Conservation (phyloP, 306 rosid genomes). For the Fragaria vesca region DNA sequence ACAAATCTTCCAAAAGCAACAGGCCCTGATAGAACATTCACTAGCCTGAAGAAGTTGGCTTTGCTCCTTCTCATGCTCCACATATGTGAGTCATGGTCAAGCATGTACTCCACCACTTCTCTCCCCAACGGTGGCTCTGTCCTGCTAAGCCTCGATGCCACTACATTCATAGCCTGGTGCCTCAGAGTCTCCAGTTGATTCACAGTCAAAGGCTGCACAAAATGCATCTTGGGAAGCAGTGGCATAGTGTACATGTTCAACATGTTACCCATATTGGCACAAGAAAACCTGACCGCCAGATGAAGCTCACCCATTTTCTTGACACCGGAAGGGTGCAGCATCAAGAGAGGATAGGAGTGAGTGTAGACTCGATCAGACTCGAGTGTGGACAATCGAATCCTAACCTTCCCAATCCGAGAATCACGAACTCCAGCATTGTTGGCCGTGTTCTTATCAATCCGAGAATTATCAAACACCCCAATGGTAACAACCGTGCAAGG, state of each 20-base stretch:
- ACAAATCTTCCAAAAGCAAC: conserved; percentile 39
- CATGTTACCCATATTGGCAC: conserved; percentile 55
- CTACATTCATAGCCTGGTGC: conserved; percentile 54
- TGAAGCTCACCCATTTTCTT: conserved; percentile 72
- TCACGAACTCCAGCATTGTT: conserved; percentile 32
- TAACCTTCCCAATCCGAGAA: conserved; percentile 53
- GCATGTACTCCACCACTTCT: conserved; percentile 65
- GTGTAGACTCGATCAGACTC: conserved; percentile 56
- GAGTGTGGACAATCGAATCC: conserved; percentile 55
- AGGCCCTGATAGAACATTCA: conserved; percentile 48
- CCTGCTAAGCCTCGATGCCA: conserved; percentile 44
- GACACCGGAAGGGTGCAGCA: conserved; percentile 54
- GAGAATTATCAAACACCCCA: conserved; percentile 58
- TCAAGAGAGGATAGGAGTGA: conserved; percentile 56
- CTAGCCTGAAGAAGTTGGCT: conserved; percentile 51
- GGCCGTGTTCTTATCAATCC: conserved; percentile 36
- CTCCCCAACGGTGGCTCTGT: conserved; percentile 52
- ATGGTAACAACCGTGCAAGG: conserved; percentile 58
- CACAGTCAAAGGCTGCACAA: conserved; percentile 50
- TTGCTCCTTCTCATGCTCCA: conserved; percentile 68
- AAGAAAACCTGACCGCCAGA: conserved; percentile 51
- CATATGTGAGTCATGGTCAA: conserved; percentile 53
- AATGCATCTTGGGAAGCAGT: conserved; percentile 60
- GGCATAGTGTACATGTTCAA: conserved; percentile 51
- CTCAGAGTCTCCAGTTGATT: conserved; percentile 48